Evolutionary conservation across 495 filamentous ascomycete species (phyloP), one percentile per base, ranked within the genome.

Genomic region (Sporormia fimetaria): DNA sequence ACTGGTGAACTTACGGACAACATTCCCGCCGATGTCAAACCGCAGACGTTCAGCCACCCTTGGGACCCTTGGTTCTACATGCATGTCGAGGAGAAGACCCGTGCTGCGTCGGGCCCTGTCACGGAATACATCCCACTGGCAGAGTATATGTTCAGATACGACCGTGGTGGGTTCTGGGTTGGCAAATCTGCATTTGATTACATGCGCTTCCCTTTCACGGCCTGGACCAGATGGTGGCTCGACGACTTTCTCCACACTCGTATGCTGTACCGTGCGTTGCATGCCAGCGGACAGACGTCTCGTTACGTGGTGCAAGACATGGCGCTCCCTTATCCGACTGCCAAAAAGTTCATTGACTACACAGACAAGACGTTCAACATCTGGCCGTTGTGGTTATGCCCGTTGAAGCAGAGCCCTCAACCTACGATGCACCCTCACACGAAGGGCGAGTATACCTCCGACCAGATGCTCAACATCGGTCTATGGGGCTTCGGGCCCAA

Each of bases 211-310:
- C 75, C 75, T 2, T 76, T 77, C 57, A 76, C 65, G 46, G 40
- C 44, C 28, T 50, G 64, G 33, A 76, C 72, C 0, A 66, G 73
- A 12, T 70, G 66, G 62, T 61, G 62, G 44, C 70, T 80, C 8
- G 74, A 81, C 51, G 68, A 73, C 54, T 77, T 80, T 45, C 42
- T 76, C 42, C 76, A 77, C 54, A 79, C 76, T 31, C 62, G 75
- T 12, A 75, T 75, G 66, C 66, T 78, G 53, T 78, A 78, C 51
- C 66, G 64, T 20, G 71, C 73, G 0, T 47, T 77, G 3, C 66
- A 79, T 36, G 65, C 60, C 6, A 71, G 71, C 51, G 67, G 68
- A 0, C 56, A 67, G 23, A 58, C 62, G 1, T 59, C 55, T 20
- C 53, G 59, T 7, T 68, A 64, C 37, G 55, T 79, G 7, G 61